A percentile compares a stretch with the other conserved stretches of the same genome.
Evolutionary conservation across 139 green algal species (phyloP).

Genomic region (Picochlorum sp.): DNA sequence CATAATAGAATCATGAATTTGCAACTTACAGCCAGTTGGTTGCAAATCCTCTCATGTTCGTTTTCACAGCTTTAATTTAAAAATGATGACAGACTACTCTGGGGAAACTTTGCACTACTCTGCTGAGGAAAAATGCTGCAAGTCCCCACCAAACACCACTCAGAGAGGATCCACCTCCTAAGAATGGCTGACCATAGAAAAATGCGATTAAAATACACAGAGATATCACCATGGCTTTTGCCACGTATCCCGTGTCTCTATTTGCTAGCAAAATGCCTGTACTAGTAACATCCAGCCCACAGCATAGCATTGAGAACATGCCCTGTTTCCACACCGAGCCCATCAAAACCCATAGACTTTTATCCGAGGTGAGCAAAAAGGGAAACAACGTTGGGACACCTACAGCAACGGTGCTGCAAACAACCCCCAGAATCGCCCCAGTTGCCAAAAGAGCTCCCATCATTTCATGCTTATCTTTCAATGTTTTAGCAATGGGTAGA

Average conservation of each 20-base stretch:
- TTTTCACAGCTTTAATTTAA: not conserved
- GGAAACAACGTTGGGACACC: conserved; percentile 23
- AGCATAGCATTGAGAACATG: conserved; percentile 36
- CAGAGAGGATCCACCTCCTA: conserved; percentile 21
- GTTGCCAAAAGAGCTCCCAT: conserved; percentile 21
- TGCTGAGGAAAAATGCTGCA: conserved; percentile 43
- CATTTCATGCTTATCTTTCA: conserved; percentile 1
- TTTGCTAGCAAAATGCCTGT: conserved; percentile 37
- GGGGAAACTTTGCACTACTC: conserved; percentile 30
- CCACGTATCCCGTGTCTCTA: conserved; percentile 28
- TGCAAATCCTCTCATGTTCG: no score
- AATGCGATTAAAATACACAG: conserved; percentile 29
- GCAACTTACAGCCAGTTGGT: no score
- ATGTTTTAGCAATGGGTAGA: conserved; percentile 17
- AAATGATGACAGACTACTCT: conserved; percentile 8
- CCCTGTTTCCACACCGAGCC: conserved; percentile 16
- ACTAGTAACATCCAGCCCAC: conserved; percentile 44
- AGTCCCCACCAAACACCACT: conserved; percentile 49
- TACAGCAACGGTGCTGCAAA: conserved; percentile 7
- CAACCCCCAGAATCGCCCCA: conserved; percentile 15
- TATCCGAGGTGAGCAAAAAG: conserved; percentile 33
- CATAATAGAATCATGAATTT: no score
- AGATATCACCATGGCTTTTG: conserved; percentile 38
- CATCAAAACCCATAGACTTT: conserved; percentile 41
- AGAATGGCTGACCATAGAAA: conserved; percentile 13